Evolutionary conservation across 148 eudicot species (phyloP).

Genomic region (Nepenthes mirabilis): DNA sequence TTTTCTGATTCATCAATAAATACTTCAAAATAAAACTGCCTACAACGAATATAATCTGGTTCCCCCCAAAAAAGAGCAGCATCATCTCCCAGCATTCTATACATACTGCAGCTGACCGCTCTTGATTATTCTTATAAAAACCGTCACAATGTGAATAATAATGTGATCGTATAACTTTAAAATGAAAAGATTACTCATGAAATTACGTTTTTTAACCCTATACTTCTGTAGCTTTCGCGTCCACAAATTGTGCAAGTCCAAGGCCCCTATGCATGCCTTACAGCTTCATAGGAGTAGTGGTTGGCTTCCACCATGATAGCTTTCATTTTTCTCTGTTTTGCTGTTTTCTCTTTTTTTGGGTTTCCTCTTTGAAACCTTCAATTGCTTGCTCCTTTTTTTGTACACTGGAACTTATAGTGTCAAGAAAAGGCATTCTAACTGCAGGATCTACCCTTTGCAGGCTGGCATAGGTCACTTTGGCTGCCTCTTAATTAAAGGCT

Average conservation of each 20-base stretch:
- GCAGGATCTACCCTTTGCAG: neutral
- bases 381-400: conserved; percentile 1
- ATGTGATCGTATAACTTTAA: neutral
- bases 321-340: conserved; percentile 7
- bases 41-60: too few relatives aligned
- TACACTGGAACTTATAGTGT: neutral
- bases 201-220: conserved; percentile 14
- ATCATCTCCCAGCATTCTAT: neutral
- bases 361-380: too few relatives aligned
- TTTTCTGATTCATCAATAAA: too few relatives aligned
- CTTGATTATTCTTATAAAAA: neutral
- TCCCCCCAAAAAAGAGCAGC: neutral
- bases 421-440: neutral
- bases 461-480: conserved; percentile 17
- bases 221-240: conserved; percentile 15
- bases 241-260: conserved; percentile 38
- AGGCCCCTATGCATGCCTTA: conserved; percentile 69
- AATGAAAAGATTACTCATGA: neutral
- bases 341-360: neutral
- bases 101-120: neutral
- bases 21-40: too few relatives aligned
- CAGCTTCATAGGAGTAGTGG: conserved; percentile 63
- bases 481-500: conserved; percentile 70
- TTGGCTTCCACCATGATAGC: conserved; percentile 11
- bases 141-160: neutral